These are phyloP conservation scores for Acarospora socialis DNA, from an alignment of 2,329 filamentous ascomycete genomes.

Conservation along the genomic window DNA sequence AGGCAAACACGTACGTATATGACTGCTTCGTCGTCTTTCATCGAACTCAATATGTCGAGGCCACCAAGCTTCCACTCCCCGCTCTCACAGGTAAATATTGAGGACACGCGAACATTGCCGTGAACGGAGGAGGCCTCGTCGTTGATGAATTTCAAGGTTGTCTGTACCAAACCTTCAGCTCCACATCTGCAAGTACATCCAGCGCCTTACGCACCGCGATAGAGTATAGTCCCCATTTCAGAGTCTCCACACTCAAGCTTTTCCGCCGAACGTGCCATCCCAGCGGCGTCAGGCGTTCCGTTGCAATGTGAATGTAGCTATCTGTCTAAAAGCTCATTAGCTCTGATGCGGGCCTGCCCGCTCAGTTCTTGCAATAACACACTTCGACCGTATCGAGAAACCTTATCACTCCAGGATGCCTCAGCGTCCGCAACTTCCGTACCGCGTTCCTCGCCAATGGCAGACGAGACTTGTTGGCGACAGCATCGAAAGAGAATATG, in stretches of 20 bases:
- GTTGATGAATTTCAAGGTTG: constrained; percentile 92
- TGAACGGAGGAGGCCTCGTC: constrained; percentile 85
- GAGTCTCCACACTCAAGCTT: constrained; percentile 76
- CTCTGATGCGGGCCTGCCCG: constrained; percentile 1
- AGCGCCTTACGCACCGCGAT: constrained; percentile 48
- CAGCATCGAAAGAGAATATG: constrained; percentile 90
- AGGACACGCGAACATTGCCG: constrained; percentile 69
- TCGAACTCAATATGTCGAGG: constrained; percentile 82
- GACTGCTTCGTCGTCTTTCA: constrained; percentile 89
- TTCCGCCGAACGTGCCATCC: constrained; percentile 83
- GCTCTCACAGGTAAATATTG: constrained; percentile 85
- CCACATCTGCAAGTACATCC: not conserved
- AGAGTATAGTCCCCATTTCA: constrained; percentile 89
- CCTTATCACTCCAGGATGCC: constrained; percentile 89
- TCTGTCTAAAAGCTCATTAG: constrained; percentile 50
- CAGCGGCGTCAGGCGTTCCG: constrained; percentile 74
- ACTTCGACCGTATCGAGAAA: constrained; percentile 91
- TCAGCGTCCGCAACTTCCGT: constrained; percentile 80
- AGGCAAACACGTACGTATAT: constrained; percentile 51
- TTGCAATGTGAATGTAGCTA: constrained; percentile 88
- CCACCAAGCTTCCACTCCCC: constrained; percentile 96
- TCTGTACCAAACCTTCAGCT: constrained; percentile 31
- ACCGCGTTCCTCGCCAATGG: constrained; percentile 86
- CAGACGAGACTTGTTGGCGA: constrained; percentile 62
- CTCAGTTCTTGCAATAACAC: too few relatives aligned